Evolutionary conservation across 1,284 basidiomycete species (phyloP).

Genomic region (Ustilago cynodontis): DNA sequence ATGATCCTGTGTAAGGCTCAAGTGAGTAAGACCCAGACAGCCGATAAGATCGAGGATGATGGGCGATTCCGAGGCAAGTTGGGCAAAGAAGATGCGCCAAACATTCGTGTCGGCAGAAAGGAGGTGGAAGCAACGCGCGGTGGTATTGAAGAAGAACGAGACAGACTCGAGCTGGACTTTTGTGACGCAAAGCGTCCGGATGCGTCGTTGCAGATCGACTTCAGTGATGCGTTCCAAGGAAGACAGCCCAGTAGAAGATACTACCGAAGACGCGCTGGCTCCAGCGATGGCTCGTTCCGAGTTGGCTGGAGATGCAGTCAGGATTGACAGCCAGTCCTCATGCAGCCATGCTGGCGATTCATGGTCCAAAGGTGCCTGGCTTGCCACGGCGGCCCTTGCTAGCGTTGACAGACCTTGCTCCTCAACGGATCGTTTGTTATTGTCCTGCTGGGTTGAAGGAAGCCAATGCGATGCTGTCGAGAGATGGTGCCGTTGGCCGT

Average conservation of each 20-base stretch:
- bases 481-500: not conserved
- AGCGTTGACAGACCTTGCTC: conserved; percentile 12
- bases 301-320: conserved; percentile 8
- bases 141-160: conserved; percentile 42
- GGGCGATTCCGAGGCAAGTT: conserved; percentile 21
- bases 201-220: conserved; percentile 17
- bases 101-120: conserved; percentile 30
- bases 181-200: conserved; percentile 19
- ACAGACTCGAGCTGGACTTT: conserved; percentile 26
- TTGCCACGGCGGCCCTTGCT: conserved; percentile 2
- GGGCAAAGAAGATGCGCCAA: conserved; percentile 34
- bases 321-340: conserved; percentile 19
- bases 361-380: not conserved
- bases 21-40: conserved; percentile 28
- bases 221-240: conserved; percentile 17
- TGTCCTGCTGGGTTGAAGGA: not conserved
- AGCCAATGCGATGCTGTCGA: not conserved
- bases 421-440: not conserved
- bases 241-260: conserved; percentile 7
- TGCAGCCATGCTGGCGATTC: conserved; percentile 17
- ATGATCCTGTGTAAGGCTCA: conserved; percentile 19
- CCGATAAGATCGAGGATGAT: conserved; percentile 22
- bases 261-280: not conserved
- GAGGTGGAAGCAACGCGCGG: conserved; percentile 34
- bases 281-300: not conserved